Evolutionary conservation across 2,329 filamentous ascomycete genomes (phyloP).

Genomic region (Aspergillus thermomutatus): DNA sequence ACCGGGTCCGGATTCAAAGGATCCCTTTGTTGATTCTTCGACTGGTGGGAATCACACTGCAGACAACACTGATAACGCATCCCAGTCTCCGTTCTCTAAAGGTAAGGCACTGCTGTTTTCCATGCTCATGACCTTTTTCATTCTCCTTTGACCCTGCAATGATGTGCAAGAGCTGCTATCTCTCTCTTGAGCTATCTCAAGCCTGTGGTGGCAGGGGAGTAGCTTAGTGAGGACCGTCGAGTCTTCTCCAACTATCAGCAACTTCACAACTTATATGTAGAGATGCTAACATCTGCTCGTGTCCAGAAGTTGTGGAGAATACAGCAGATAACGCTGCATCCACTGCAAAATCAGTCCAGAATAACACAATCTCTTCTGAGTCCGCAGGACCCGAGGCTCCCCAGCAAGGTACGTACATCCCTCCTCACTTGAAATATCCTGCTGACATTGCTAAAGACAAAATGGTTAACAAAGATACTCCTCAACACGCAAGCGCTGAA

Average conservation of each 20-base stretch:
- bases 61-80: not conserved
- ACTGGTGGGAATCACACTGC: not conserved
- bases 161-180: not conserved
- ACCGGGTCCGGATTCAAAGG: not conserved
- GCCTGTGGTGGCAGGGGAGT: not conserved
- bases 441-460: not conserved
- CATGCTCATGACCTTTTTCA: no score
- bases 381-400: not conserved
- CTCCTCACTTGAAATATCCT: not conserved
- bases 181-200: not conserved
- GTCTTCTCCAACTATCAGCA: not conserved
- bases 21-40: constrained; percentile 4
- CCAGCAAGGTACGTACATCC: not conserved
- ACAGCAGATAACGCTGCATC: not conserved
- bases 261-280: not conserved
- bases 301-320: not conserved
- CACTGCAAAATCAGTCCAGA: not conserved
- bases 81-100: not conserved
- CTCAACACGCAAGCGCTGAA: not conserved
- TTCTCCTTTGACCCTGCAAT: not conserved
- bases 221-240: not conserved
- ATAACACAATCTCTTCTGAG: not conserved
- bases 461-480: not conserved
- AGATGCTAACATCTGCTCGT: not conserved
- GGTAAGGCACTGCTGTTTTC: not conserved